Conservation (phyloP, 257 asterid species). For the Handroanthus guayacan region DNA sequence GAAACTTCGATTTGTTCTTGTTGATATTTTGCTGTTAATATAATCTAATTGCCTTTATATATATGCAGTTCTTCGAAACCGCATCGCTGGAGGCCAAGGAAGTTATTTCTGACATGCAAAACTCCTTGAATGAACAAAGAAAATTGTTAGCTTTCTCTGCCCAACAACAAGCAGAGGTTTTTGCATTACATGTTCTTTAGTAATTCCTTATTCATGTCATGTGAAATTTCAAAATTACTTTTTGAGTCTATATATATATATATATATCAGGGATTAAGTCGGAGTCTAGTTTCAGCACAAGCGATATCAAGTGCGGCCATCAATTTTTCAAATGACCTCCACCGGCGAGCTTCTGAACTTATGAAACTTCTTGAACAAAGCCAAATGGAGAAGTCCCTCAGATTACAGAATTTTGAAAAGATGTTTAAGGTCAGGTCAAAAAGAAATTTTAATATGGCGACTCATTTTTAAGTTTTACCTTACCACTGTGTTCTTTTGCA, state of each 20-base stretch:
- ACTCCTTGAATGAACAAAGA: conserved; percentile 62
- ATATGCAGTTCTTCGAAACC: conserved; percentile 56
- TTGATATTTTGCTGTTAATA: neutral
- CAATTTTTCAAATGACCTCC: conserved; percentile 63
- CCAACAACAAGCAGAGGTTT: conserved; percentile 81
- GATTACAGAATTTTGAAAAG: conserved; percentile 61
- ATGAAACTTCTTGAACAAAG: conserved; percentile 62
- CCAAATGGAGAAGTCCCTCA: conserved; percentile 53
- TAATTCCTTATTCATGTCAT: conserved; percentile 7
- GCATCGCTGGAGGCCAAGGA: conserved; percentile 69
- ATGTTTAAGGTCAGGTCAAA: conserved; percentile 60
- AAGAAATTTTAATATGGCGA: conserved; percentile 6
- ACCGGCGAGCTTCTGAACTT: conserved; percentile 61
- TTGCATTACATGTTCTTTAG: conserved; percentile 24
- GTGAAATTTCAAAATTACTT: conserved; percentile 19
- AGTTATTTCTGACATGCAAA: conserved; percentile 60
- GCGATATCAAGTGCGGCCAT: conserved; percentile 69
- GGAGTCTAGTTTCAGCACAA: conserved; percentile 65
- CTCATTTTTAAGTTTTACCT: conserved; percentile 18
- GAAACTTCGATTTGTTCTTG: conserved; percentile 3
- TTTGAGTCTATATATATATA: neutral
- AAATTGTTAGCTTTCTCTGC: conserved; percentile 61
- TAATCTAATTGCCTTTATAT: conserved; percentile 16
- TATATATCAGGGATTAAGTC: conserved; percentile 58
- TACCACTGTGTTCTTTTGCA: conserved; percentile 23